phyloP scores from a whole-genome alignment of 2,329 filamentous ascomycete species.

The Pseudogymnoascus sp. region DNA sequence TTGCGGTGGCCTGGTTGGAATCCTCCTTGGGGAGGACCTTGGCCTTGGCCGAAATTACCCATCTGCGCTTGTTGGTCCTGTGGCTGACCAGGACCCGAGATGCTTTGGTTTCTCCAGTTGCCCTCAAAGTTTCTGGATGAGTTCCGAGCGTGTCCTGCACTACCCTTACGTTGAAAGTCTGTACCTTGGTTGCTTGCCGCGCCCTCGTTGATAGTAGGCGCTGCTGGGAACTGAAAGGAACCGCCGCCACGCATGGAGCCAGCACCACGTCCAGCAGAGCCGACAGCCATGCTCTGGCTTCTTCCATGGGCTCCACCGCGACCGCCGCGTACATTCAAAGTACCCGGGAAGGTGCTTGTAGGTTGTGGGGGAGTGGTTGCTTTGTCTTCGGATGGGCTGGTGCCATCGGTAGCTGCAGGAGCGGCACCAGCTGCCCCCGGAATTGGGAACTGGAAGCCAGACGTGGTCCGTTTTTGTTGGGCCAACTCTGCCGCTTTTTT shows the following conservation, averaged over 20 bases:
- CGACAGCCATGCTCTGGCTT: slow-evolving; percentile 85
- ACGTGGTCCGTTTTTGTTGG: slow-evolving; percentile 91
- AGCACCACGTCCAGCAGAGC: slow-evolving; percentile 58
- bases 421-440: slow-evolving; percentile 57
- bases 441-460: slow-evolving; percentile 87
- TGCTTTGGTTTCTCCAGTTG: slow-evolving; percentile 81
- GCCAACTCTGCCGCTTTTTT: slow-evolving; percentile 96
- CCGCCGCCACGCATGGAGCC: slow-evolving; percentile 54
- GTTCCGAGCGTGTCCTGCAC: slow-evolving; percentile 68
- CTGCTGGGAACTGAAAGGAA: slow-evolving; percentile 60
- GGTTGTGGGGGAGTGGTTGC: slow-evolving; percentile 14
- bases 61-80: slow-evolving; percentile 46
- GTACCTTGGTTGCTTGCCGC: slow-evolving; percentile 35
- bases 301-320: slow-evolving; percentile 57
- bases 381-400: slow-evolving; percentile 29
- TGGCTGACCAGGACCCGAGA: slow-evolving; percentile 27
- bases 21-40: slow-evolving; percentile 54
- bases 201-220: slow-evolving; percentile 42
- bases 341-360: slow-evolving; percentile 14
- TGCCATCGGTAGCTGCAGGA: slow-evolving; percentile 48
- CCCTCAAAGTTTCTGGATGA: slow-evolving; percentile 92
- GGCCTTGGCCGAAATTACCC: slow-evolving; percentile 60
- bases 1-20: slow-evolving; percentile 91
- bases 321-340: slow-evolving; percentile 36
- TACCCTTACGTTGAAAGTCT: slow-evolving; percentile 70